Evolutionary conservation across 148 eudicot genomes (phyloP), one percentile per base, ranked within the genome.

Genomic region (Cornus kousa): DNA sequence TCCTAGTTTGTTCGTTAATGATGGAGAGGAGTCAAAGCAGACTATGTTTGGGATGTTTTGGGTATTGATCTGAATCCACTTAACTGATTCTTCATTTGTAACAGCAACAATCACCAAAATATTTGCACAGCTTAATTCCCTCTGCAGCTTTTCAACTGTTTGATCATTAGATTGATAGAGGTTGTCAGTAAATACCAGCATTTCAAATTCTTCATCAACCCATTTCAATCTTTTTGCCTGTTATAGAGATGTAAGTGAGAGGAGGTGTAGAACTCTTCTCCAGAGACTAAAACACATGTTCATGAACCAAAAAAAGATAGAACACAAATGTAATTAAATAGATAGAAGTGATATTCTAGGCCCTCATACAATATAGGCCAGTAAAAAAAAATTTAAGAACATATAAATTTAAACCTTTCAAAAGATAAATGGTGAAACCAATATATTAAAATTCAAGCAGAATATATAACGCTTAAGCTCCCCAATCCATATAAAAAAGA

Each of bases 221-320:
- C 98, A 96, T 82, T 92, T 90, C 80, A 96, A 70, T 80, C 88
- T 87, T 73, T 80, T 80, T 24, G 97, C 99, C 99, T 96, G 90
- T 39, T 3, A 80, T 57, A 79, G 13, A 60, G 17, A 19, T 33
- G 35, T 31, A 22, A 67, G 46, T 28, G 23, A 57, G 72, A 69
- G 50, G 43, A 0, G 46, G 22, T 32, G 46, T 5, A 33, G 20
- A 72, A 48, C 60, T 23, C 62, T 22, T 46, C 23, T 62, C 19
- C 1, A 62, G 8, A 3, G 20, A 13, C 62, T 13, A 62, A 1
- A 62, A 6, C 23, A 20, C 7, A 0, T 62, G 66, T 62, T 62
- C 59, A 2, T 53, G 7, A 53, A 53, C 59, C 14, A 53, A 53
- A 11, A 53, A 43, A 43, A 53, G 2, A 12, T 12, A 53, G 19